Conservation (phyloP, 139 green algal genomes). For the Closterium sp. region DNA sequence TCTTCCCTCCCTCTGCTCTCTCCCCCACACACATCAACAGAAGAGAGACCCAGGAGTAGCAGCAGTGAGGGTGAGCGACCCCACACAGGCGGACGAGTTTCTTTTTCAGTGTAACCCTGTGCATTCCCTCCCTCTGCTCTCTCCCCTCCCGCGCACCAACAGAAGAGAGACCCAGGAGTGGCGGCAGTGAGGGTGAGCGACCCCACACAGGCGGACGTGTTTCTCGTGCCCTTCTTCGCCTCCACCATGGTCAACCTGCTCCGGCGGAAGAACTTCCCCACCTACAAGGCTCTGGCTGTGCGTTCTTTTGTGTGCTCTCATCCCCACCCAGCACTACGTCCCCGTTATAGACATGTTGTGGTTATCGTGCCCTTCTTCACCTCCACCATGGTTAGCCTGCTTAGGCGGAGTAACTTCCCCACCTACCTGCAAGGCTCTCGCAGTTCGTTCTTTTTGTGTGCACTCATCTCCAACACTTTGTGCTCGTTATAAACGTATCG, state of each 20-base stretch:
- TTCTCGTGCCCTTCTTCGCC: slow-evolving; percentile 44
- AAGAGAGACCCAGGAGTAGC: neutral
- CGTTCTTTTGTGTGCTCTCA: too few relatives aligned
- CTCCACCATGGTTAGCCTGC: neutral
- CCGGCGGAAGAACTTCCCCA: neutral
- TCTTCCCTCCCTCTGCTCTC: too few relatives aligned
- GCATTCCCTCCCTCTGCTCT: too few relatives aligned
- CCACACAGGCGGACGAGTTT: too few relatives aligned
- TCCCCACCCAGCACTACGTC: too few relatives aligned
- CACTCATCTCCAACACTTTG: too few relatives aligned
- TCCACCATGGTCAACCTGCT: slow-evolving; percentile 10
- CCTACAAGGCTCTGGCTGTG: neutral
- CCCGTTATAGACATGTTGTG: neutral
- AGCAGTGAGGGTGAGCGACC: slow-evolving; percentile 28
- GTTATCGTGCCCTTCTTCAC: slow-evolving; percentile 32
- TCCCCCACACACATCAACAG: neutral
- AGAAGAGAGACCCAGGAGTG: neutral
- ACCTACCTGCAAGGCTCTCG: neutral
- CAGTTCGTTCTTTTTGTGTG: too few relatives aligned
- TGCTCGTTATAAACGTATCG: too few relatives aligned
- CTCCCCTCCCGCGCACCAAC: neutral
- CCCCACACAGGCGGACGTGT: slow-evolving; percentile 30
- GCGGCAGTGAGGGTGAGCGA: slow-evolving; percentile 25
- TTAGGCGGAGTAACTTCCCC: neutral
- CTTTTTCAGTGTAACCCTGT: too few relatives aligned